Evolutionary conservation across 768 basidiomycete species (phyloP).

Genomic region (Amanita phalloides): DNA sequence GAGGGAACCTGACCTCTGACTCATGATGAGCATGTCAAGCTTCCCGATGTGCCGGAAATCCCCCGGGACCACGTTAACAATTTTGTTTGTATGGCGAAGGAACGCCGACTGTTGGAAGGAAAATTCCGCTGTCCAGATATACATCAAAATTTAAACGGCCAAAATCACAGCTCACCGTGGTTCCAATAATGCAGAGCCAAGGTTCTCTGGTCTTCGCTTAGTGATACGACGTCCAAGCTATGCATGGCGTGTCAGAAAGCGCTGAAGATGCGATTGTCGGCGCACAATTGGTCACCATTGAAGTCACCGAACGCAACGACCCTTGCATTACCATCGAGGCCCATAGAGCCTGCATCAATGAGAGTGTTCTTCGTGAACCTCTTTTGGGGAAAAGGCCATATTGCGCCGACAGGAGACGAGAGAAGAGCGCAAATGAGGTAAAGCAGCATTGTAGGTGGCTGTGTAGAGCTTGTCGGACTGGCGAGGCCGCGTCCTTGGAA

Average conservation of each 20-base stretch:
- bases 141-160: not conserved
- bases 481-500: not conserved
- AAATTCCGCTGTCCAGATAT: conserved; percentile 40
- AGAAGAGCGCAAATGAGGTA: not conserved
- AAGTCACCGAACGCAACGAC: conserved; percentile 92
- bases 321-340: conserved; percentile 59
- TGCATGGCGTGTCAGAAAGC: conserved; percentile 4
- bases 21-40: conserved; percentile 87
- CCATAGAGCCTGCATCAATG: conserved; percentile 70
- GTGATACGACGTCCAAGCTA: conserved; percentile 74
- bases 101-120: conserved; percentile 37
- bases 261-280: conserved; percentile 6
- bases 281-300: conserved; percentile 92
- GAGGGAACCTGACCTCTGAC: conserved; percentile 33
- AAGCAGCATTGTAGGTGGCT: not conserved
- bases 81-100: conserved; percentile 42
- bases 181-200: conserved; percentile 76
- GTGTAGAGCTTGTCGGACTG: not conserved
- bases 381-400: conserved; percentile 87
- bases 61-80: conserved; percentile 82
- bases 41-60: conserved; percentile 92
- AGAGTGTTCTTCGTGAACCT: conserved; percentile 76
- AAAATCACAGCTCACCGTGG: conserved; percentile 41
- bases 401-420: conserved; percentile 13
- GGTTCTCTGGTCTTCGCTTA: conserved; percentile 67